Conservation (phyloP, 306 rosid genomes). For the Alnus glutinosa region DNA sequence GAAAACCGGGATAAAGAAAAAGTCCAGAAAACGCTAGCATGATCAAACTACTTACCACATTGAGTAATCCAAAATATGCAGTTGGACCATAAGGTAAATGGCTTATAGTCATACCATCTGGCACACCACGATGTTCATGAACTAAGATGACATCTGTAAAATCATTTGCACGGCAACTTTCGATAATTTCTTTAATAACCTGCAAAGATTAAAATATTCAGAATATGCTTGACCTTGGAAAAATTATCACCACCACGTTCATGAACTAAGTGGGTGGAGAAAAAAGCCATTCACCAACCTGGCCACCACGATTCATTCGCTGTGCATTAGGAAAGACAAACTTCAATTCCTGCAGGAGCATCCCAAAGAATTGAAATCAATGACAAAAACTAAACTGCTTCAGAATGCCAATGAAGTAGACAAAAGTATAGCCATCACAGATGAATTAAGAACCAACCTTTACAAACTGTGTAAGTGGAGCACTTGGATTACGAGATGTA, state of each 20-base stretch:
- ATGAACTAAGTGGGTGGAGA: not conserved
- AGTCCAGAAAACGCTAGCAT: conserved; percentile 11
- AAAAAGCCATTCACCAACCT: conserved; percentile 50
- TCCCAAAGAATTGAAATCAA: conserved; percentile 13
- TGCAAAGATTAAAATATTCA: conserved; percentile 26
- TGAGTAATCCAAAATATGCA: conserved; percentile 82
- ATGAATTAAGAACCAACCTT: conserved; percentile 54
- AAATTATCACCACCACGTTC: too few relatives aligned
- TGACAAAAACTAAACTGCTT: conserved; percentile 1
- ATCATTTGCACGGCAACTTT: conserved; percentile 82
- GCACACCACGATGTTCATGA: conserved; percentile 96
- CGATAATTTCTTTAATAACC: conserved; percentile 91
- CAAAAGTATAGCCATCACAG: not conserved
- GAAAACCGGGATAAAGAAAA: not conserved
- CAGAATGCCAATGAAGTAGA: not conserved
- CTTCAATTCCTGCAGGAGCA: conserved; percentile 68
- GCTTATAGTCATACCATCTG: conserved; percentile 83
- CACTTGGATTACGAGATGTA: conserved; percentile 90
- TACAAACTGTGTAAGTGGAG: conserved; percentile 82
- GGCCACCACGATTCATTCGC: conserved; percentile 93
- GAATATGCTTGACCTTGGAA: not conserved
- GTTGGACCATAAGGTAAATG: conserved; percentile 95
- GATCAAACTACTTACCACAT: conserved; percentile 64
- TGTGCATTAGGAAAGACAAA: conserved; percentile 85
- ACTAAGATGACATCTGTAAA: conserved; percentile 83